Percentiles rank a stretch among this genome's conserved stretches.
phyloP scores from a whole-genome alignment of 1,284 basidiomycete genomes.

The Acaromyces ingoldii region DNA sequence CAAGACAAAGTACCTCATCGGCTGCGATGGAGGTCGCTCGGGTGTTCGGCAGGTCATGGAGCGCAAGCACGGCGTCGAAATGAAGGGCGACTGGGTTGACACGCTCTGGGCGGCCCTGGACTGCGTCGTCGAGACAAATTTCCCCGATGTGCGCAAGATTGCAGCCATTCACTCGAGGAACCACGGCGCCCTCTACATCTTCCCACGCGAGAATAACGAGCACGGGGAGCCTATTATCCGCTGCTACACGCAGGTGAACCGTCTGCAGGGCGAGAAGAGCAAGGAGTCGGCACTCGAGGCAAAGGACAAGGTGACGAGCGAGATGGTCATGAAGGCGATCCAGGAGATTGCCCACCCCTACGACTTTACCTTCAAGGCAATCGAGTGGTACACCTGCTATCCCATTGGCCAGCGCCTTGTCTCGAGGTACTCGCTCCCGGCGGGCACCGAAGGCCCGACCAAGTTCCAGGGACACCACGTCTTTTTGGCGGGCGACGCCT shows the following conservation, averaged over 20 bases:
- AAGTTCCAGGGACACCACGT: conserved; percentile 42
- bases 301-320: conserved; percentile 47
- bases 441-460: conserved; percentile 12
- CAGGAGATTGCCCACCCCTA: conserved; percentile 53
- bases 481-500: conserved; percentile 53
- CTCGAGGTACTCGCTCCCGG: conserved; percentile 35
- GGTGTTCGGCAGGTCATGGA: conserved; percentile 49
- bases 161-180: conserved; percentile 45
- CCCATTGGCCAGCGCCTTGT: conserved; percentile 45
- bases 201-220: conserved; percentile 50
- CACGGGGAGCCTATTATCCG: conserved; percentile 50
- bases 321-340: conserved; percentile 51
- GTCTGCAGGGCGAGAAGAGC: conserved; percentile 37
- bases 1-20: conserved; percentile 52
- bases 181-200: conserved; percentile 51
- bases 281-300: conserved; percentile 34
- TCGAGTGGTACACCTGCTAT: conserved; percentile 53
- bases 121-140: conserved; percentile 47
- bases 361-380: conserved; percentile 51
- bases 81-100: conserved; percentile 45
- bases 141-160: conserved; percentile 46
- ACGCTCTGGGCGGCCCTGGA: conserved; percentile 47
- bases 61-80: conserved; percentile 23
- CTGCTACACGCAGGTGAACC: conserved; percentile 51
- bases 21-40: conserved; percentile 52